phyloP scores from a whole-genome alignment of 768 basidiomycete genomes.

The Exsudoporus frostii region DNA sequence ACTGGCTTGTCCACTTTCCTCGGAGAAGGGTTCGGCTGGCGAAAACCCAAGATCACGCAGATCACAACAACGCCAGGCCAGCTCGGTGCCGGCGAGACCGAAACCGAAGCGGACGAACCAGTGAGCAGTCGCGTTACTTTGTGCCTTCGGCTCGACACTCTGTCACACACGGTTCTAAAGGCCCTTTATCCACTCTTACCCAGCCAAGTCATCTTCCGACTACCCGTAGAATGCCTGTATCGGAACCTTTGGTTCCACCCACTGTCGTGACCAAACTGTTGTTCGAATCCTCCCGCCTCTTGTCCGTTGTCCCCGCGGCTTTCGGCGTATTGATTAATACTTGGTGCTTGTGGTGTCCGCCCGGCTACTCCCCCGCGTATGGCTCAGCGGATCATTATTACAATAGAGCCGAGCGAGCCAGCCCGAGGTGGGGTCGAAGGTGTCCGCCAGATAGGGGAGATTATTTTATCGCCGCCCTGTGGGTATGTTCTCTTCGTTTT shows the following conservation, averaged over 20 bases:
- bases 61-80: constrained; percentile 65
- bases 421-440: constrained; percentile 28
- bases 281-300: constrained; percentile 66
- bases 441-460: constrained; percentile 56
- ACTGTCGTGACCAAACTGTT: constrained; percentile 50
- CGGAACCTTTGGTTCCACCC: constrained; percentile 49
- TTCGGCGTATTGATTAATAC: constrained; percentile 63
- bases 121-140: constrained; percentile 39
- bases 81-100: constrained; percentile 69
- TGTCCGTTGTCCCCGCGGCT: constrained; percentile 70
- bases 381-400: constrained; percentile 1
- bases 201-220: constrained; percentile 70
- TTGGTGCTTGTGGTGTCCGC: constrained; percentile 50
- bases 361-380: constrained; percentile 20
- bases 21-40: constrained; percentile 27
- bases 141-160: neutral
- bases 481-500: constrained; percentile 45
- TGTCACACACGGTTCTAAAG: constrained; percentile 6
- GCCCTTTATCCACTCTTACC: neutral
- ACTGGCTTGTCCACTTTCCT: constrained; percentile 24
- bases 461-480: constrained; percentile 63
- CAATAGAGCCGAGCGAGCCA: neutral
- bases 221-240: constrained; percentile 53
- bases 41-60: constrained; percentile 37
- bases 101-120: constrained; percentile 75